These are phyloP conservation scores for Pezicula radicicola DNA, from an alignment of 2,329 filamentous ascomycete genomes.

Conservation along the genomic window DNA sequence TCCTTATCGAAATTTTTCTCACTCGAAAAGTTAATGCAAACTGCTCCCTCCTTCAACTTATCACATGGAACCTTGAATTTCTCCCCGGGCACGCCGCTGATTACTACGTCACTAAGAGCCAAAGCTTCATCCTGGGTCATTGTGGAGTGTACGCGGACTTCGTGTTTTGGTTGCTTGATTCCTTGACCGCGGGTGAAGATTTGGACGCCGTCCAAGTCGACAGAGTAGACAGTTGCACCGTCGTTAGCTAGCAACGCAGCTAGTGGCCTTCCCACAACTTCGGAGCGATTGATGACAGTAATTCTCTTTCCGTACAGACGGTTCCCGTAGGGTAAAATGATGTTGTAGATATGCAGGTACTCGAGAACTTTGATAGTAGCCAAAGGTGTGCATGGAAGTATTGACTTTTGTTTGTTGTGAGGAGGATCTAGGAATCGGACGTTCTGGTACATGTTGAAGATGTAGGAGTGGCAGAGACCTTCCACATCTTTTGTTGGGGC, in stretches of 20 bases:
- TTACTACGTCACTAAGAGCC: conserved; percentile 88
- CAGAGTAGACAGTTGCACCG: conserved; percentile 90
- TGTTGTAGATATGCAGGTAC: conserved; percentile 94
- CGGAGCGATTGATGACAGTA: conserved; percentile 92
- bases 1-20: conserved; percentile 87
- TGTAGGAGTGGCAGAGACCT: conserved; percentile 87
- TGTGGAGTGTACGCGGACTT: conserved; percentile 72
- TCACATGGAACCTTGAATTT: conserved; percentile 86
- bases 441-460: conserved; percentile 99
- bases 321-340: conserved; percentile 88
- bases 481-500: conserved; percentile 91
- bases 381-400: conserved; percentile 92
- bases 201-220: conserved; percentile 89
- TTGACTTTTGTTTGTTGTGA: conserved; percentile 77
- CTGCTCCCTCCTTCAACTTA: conserved; percentile 80
- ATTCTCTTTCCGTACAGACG: conserved; percentile 90
- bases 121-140: conserved; percentile 79
- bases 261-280: conserved; percentile 91
- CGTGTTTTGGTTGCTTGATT: conserved; percentile 80
- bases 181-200: conserved; percentile 88
- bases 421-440: conserved; percentile 86
- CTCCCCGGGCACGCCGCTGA: conserved; percentile 86
- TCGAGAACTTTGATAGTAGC: conserved; percentile 97
- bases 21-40: conserved; percentile 99
- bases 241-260: conserved; percentile 94